phyloP scores from a whole-genome alignment of 768 basidiomycete genomes.

The Gelatoporia subvermispora region DNA sequence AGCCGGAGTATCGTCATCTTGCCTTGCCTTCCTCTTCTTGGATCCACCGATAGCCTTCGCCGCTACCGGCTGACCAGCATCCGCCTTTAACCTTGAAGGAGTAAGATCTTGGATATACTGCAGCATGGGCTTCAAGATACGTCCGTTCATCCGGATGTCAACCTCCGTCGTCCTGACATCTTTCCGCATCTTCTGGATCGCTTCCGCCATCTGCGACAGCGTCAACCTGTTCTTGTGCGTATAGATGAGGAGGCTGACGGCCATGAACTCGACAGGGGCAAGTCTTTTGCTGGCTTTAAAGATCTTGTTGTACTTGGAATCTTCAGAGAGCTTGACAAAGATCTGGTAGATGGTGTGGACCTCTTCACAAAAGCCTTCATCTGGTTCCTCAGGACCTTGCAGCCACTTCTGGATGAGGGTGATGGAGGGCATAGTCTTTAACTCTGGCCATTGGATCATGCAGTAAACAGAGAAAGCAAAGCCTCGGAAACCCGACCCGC shows the following conservation, averaged over 20 bases:
- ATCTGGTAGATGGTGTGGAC: conserved; percentile 41
- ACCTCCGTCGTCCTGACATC: conserved; percentile 49
- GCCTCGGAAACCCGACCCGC: conserved; percentile 33
- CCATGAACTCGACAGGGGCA: conserved; percentile 66
- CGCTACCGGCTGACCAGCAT: background rate
- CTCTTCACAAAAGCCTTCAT: conserved; percentile 24
- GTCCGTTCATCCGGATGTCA: conserved; percentile 63
- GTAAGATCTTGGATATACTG: conserved; percentile 38
- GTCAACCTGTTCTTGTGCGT: conserved; percentile 38
- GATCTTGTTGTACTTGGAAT: conserved; percentile 22
- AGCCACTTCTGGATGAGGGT: conserved; percentile 22
- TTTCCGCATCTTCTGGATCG: conserved; percentile 47
- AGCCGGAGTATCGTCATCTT: background rate
- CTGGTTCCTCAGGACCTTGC: conserved; percentile 22
- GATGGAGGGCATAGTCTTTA: conserved; percentile 7
- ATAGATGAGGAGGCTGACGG: conserved; percentile 49
- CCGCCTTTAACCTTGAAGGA: conserved; percentile 7
- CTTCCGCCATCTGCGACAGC: conserved; percentile 36
- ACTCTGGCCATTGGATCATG: conserved; percentile 22
- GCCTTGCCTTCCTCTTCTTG: conserved; percentile 3
- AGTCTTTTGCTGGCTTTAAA: conserved; percentile 45
- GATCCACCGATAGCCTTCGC: background rate
- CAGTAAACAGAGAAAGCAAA: conserved; percentile 26
- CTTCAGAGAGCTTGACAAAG: conserved; percentile 42
- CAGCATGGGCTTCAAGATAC: conserved; percentile 51